These are phyloP conservation scores for Ustilago sp. DNA, from an alignment of 1,284 basidiomycete species.

Conservation along the genomic window DNA sequence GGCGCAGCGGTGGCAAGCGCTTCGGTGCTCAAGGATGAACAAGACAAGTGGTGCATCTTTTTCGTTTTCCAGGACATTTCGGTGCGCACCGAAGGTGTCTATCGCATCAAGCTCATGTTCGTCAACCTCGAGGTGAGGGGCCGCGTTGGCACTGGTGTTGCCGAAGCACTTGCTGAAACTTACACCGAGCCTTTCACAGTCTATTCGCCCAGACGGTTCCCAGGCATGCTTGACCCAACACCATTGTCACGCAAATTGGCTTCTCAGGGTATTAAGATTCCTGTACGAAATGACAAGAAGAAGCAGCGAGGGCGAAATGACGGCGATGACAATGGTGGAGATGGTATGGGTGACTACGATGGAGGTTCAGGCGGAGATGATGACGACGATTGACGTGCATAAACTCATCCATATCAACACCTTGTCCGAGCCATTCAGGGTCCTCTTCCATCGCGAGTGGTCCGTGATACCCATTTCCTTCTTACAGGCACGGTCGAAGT, in stretches of 20 bases:
- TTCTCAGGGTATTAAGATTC: slow-evolving; percentile 64
- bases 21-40: slow-evolving; percentile 60
- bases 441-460: neutral
- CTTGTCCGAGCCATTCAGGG: no score
- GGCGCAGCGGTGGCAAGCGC: slow-evolving; percentile 62
- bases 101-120: slow-evolving; percentile 63
- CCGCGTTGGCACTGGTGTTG: slow-evolving; percentile 54
- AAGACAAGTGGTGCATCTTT: slow-evolving; percentile 61
- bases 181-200: slow-evolving; percentile 64
- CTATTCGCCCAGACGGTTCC: slow-evolving; percentile 62
- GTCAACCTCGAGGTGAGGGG: slow-evolving; percentile 58
- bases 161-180: slow-evolving; percentile 58
- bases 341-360: slow-evolving; percentile 38
- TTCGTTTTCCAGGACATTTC: slow-evolving; percentile 65
- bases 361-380: slow-evolving; percentile 45
- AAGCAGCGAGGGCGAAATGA: slow-evolving; percentile 47
- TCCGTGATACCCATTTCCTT: neutral
- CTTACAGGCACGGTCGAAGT: neutral
- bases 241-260: slow-evolving; percentile 62
- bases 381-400: slow-evolving; percentile 39
- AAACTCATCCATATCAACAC: neutral
- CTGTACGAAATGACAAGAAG: slow-evolving; percentile 62
- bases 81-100: slow-evolving; percentile 61
- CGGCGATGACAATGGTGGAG: slow-evolving; percentile 25
- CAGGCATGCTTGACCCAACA: slow-evolving; percentile 63